A percentile compares a stretch with the other conserved stretches of the same genome.
Evolutionary conservation across 768 basidiomycete species (phyloP).

Genomic region (Filobasidium wieringae): DNA sequence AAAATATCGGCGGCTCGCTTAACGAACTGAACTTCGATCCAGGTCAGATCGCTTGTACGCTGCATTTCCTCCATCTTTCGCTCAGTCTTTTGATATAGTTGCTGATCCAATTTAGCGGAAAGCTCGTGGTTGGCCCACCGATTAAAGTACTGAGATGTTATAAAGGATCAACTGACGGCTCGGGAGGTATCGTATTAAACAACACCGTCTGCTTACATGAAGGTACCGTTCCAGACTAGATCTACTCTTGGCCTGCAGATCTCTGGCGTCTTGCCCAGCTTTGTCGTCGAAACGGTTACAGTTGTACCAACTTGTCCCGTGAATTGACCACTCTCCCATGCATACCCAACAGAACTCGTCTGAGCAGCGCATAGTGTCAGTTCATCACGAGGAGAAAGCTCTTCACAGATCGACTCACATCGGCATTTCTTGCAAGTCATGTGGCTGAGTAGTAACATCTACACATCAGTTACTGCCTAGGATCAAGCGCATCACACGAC

Average conservation of each 20-base stretch:
- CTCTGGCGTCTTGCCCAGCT: slow-evolving; percentile 67
- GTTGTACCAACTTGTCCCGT: slow-evolving; percentile 94
- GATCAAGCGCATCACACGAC: slow-evolving; percentile 38
- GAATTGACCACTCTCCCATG: slow-evolving; percentile 97
- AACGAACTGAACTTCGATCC: slow-evolving; percentile 99
- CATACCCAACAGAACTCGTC: slow-evolving; percentile 91
- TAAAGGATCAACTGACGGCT: not conserved
- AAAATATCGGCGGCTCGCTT: slow-evolving; percentile 93
- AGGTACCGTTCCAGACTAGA: slow-evolving; percentile 90
- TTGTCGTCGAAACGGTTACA: slow-evolving; percentile 97
- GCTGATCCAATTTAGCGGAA: slow-evolving; percentile 88
- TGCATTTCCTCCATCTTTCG: slow-evolving; percentile 99
- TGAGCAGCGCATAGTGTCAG: not conserved
- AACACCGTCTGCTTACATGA: slow-evolving; percentile 52
- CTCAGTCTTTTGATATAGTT: slow-evolving; percentile 88
- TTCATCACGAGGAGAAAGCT: not conserved
- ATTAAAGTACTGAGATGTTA: slow-evolving; percentile 71
- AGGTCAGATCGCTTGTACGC: slow-evolving; percentile 74
- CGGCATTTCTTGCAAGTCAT: slow-evolving; percentile 99
- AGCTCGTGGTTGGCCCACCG: slow-evolving; percentile 99
- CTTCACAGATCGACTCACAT: slow-evolving; percentile 38
- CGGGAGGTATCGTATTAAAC: not conserved
- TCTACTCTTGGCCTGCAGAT: slow-evolving; percentile 78
- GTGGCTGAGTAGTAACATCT: slow-evolving; percentile 49
- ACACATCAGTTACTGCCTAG: not conserved